Base-by-base conservation (phyloP, 2,329 filamentous ascomycete genomes). In the Ophiostoma sp. region DNA sequence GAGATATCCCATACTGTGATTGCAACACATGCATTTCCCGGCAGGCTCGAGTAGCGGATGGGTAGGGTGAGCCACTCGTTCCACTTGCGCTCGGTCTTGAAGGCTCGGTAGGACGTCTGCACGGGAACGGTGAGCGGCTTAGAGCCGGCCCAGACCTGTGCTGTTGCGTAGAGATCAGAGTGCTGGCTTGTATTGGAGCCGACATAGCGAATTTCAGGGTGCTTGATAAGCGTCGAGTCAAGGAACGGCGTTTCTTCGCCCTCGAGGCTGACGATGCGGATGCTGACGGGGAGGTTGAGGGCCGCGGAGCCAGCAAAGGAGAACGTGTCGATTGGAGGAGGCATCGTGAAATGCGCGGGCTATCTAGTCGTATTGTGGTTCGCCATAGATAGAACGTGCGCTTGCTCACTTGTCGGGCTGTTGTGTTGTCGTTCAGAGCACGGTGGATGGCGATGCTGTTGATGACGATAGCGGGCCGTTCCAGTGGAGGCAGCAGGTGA, bases 1-100 rank as follows among this genome's bases (percentile, higher is more conserved):
- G 92, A 96, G 16, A 97, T 78, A 76, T 99, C 96, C 95, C 95
- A 99, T 69, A 98, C 80, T 0, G 96, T 99, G 69, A 99, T 92
- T 27, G 93, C 93, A 47, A 99, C 84, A 75, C 92, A 90, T 2
- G 93, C 88, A 74, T 92, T 91, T 60, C 89, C 81, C 0, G 95
- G 93, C 1, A 96, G 85, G 69, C 90, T 89, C 71, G 91, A 89
- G 77, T 97, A 95, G 4, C 88, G 85, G 70, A 98, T 87, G 0
- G 95, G 94, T 52, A 99, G 81, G 44, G 89, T 87, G 41, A 99
- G 85, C 95, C 96, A 99, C 80, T 98, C 94, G 76, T 96, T 97
- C 95, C 95, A 88, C 83, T 82, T 86, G 79, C 88, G 81, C 75
- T 89, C 87, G 47, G 85, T 85, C 76, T 93, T 92, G 76, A 99